Conservation (phyloP, 805 yeast species). For the Ogataea trehaloabstinens region DNA sequence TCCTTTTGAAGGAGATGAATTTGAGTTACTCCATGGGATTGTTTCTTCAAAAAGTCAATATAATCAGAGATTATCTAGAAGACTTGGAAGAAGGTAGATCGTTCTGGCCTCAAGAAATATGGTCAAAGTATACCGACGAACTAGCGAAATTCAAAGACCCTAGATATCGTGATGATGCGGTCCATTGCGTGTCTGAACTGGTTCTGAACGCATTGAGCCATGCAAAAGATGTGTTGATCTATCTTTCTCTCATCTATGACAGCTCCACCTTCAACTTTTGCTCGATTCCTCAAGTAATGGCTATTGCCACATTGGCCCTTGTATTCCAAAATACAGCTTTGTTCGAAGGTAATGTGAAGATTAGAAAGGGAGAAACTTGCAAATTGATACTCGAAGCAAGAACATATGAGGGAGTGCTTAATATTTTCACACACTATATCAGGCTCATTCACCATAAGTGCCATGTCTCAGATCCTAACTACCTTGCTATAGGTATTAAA, state of each 20-base stretch:
- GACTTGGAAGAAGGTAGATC: slow-evolving; percentile 89
- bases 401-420: slow-evolving; percentile 70
- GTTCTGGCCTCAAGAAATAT: slow-evolving; percentile 94
- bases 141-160: slow-evolving; percentile 59
- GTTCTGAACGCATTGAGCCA: slow-evolving; percentile 78
- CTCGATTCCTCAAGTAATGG: slow-evolving; percentile 99
- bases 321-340: slow-evolving; percentile 80
- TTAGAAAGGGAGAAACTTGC: slow-evolving; percentile 87
- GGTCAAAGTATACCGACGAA: slow-evolving; percentile 74
- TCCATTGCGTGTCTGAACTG: slow-evolving; percentile 76
- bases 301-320: slow-evolving; percentile 87
- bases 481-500: slow-evolving; percentile 74
- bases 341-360: slow-evolving; percentile 72
- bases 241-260: slow-evolving; percentile 74
- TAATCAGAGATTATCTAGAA: slow-evolving; percentile 91
- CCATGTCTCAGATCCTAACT: slow-evolving; percentile 80
- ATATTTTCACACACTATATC: slow-evolving; percentile 72
- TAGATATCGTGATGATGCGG: slow-evolving; percentile 50
- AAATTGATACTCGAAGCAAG: slow-evolving; percentile 69
- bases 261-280: slow-evolving; percentile 86
- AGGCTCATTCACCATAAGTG: slow-evolving; percentile 77
- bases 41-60: slow-evolving; percentile 92
- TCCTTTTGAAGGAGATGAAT: slow-evolving; percentile 50
- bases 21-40: slow-evolving; percentile 88
- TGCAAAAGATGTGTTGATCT: slow-evolving; percentile 71